Percentiles rank a stretch among this genome's conserved stretches.
phyloP scores from a whole-genome alignment of 371 early-diverging fungal genomes.

The Coemansia sp. region DNA sequence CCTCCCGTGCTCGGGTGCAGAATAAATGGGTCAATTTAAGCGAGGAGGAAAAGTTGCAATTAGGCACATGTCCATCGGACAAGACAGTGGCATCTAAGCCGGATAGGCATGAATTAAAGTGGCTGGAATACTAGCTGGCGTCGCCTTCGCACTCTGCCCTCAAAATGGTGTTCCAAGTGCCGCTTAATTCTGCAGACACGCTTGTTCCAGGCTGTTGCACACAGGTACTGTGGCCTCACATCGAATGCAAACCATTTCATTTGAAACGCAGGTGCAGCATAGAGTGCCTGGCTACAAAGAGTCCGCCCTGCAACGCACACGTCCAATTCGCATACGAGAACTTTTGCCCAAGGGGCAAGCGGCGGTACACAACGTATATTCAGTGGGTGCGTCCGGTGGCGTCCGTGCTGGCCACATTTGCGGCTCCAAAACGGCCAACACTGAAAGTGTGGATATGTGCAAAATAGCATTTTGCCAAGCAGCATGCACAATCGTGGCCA shows the following conservation, averaged over 20 bases:
- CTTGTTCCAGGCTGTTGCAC: no score
- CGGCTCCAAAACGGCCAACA: background rate
- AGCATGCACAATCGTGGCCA: no score
- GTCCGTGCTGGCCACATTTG: background rate
- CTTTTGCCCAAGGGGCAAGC: background rate
- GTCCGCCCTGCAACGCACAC: background rate
- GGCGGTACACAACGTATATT: background rate
- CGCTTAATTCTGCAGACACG: no score
- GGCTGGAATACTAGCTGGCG: background rate
- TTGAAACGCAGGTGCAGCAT: no score
- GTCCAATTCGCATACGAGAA: background rate
- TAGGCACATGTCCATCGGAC: background rate
- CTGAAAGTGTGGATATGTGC: background rate
- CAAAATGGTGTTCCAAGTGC: no score
- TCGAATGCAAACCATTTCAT: no score
- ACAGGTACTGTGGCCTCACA: no score
- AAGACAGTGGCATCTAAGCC: background rate
- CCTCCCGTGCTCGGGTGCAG: background rate
- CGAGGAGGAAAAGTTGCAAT: background rate
- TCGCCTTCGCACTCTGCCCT: no score
- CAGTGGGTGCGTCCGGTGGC: background rate
- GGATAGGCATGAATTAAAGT: slow-evolving; percentile 4
- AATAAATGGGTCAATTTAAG: slow-evolving; percentile 6
- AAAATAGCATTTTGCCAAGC: background rate
- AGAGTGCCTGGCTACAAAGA: no score